These are phyloP conservation scores for Aureobasidium sp. DNA, from an alignment of 2,329 filamentous ascomycete genomes.

Conservation along the genomic window DNA sequence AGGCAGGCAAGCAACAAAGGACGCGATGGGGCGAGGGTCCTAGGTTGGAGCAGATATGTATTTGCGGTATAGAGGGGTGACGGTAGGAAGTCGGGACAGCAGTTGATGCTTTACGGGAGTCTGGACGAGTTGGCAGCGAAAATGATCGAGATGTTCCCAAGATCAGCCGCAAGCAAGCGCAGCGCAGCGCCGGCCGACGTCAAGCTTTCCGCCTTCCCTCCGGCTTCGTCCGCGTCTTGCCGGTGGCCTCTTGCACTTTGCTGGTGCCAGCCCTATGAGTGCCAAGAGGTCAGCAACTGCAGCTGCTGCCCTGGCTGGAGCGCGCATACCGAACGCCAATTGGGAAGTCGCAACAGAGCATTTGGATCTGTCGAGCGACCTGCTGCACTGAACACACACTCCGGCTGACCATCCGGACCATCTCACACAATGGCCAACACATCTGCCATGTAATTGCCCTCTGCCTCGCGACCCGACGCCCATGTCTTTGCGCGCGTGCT, in stretches of 20 bases:
- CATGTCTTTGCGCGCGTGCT: not conserved
- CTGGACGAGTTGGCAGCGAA: not conserved
- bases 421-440: constrained; percentile 12
- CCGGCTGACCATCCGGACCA: not conserved
- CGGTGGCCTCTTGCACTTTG: not conserved
- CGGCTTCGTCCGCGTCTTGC: not conserved
- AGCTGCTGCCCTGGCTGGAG: not conserved
- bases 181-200: not conserved
- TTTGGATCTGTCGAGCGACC: not conserved
- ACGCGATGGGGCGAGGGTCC: not conserved
- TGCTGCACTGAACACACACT: not conserved
- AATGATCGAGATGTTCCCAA: not conserved
- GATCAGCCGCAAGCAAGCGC: constrained; percentile 10
- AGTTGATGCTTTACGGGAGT: constrained; percentile 2
- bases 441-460: constrained; percentile 12
- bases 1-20: not conserved
- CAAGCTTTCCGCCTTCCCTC: not conserved
- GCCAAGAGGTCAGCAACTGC: constrained; percentile 10
- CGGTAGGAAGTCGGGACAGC: not conserved
- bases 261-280: not conserved
- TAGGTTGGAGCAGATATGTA: not conserved
- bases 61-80: not conserved
- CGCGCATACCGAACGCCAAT: not conserved
- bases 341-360: constrained; percentile 1
- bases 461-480: not conserved